A percentile compares a stretch with the other conserved stretches of the same genome.
Evolutionary conservation across 192 early-diverging fungal species (phyloP).

Genomic region (Lobosporangium transversale): DNA sequence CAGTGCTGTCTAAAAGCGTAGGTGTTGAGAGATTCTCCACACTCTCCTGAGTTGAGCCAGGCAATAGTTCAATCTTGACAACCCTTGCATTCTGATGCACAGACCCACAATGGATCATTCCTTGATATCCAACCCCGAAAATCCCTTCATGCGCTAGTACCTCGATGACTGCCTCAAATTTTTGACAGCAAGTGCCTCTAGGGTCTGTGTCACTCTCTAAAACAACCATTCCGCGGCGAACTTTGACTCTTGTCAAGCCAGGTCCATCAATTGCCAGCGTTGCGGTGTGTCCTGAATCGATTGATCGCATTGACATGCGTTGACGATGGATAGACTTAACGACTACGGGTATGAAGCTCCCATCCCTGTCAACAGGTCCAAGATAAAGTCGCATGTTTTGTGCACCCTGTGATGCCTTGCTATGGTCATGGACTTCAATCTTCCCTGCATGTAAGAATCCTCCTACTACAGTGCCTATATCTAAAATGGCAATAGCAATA

Average conservation of each 20-base stretch:
- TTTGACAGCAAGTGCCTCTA: constrained; percentile 42
- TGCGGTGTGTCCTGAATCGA: constrained; percentile 79
- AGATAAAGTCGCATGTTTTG: constrained; percentile 51
- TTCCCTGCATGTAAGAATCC: constrained; percentile 67
- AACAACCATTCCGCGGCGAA: constrained; percentile 56
- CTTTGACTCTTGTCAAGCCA: constrained; percentile 64
- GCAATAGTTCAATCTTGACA: constrained; percentile 47
- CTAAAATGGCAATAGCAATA: constrained; percentile 34
- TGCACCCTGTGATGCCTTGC: not conserved
- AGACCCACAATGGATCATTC: constrained; percentile 68
- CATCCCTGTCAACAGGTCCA: constrained; percentile 44
- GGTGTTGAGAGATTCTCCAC: constrained; percentile 8
- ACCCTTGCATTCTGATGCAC: constrained; percentile 68
- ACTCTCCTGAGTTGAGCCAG: constrained; percentile 12
- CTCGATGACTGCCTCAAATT: constrained; percentile 72
- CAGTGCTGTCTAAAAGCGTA: constrained; percentile 14
- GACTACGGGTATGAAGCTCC: constrained; percentile 69
- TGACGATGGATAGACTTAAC: constrained; percentile 86
- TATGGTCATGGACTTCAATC: constrained; percentile 51
- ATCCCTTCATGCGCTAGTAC: constrained; percentile 65
- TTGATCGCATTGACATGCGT: constrained; percentile 74
- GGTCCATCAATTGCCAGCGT: constrained; percentile 72
- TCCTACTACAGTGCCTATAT: constrained; percentile 71
- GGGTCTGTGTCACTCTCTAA: constrained; percentile 60
- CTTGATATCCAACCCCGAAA: constrained; percentile 62